These are phyloP conservation scores for Colletotrichum limetticola DNA, from an alignment of 2,329 filamentous ascomycete species.

Conservation along the genomic window DNA sequence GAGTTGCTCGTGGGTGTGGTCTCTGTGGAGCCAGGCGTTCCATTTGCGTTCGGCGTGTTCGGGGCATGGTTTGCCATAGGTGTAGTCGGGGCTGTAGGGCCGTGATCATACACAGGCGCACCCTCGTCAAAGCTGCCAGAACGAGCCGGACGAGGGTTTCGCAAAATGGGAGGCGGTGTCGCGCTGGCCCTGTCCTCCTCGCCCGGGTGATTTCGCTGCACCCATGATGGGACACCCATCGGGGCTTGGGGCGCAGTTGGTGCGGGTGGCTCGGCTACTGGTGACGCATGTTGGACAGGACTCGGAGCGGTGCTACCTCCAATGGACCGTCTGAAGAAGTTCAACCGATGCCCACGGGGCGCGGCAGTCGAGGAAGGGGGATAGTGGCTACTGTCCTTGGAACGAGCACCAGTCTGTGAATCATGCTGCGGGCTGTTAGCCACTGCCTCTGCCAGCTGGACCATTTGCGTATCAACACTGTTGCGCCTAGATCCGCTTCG, in stretches of 20 bases:
- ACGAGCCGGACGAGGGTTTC: conserved; percentile 46
- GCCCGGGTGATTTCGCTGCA: conserved; percentile 44
- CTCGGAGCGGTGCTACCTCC: conserved; percentile 45
- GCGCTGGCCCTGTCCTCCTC: conserved; percentile 60
- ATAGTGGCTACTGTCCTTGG: conserved; percentile 51
- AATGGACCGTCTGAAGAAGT: conserved; percentile 63
- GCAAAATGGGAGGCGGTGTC: conserved; percentile 67
- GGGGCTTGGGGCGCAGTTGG: conserved; percentile 14
- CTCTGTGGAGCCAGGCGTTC: conserved; percentile 3
- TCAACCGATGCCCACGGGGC: conserved; percentile 57
- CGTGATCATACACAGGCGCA: conserved; percentile 10
- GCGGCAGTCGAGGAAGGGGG: conserved; percentile 60
- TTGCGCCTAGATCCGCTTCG: conserved; percentile 39
- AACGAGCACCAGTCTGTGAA: conserved; percentile 41
- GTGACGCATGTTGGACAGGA: conserved; percentile 37
- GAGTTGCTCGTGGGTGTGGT: conserved; percentile 24
- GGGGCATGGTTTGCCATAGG: neutral
- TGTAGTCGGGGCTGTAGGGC: conserved; percentile 2
- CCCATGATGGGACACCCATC: conserved; percentile 54
- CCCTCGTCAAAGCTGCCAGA: conserved; percentile 35
- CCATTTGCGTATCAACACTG: conserved; percentile 45
- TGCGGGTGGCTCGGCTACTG: conserved; percentile 33
- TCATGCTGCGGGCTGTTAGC: conserved; percentile 37
- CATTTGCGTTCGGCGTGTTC: conserved; percentile 11
- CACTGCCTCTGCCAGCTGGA: conserved; percentile 39